These are phyloP conservation scores for Torulaspora microellipsoides DNA, from an alignment of 805 yeast species.

Conservation along the genomic window DNA sequence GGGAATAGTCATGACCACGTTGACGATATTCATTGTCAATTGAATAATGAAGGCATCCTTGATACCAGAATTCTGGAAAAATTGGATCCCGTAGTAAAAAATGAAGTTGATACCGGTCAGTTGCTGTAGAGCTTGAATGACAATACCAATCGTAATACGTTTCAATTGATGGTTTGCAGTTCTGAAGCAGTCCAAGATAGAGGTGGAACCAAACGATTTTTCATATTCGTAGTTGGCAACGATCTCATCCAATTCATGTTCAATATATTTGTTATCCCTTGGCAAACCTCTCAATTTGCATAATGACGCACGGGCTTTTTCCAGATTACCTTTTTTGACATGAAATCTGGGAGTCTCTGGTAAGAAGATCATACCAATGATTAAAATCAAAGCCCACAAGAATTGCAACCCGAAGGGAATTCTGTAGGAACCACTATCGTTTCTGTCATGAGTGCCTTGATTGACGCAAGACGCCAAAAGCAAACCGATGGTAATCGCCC, in stretches of 20 bases:
- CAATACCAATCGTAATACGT: conserved; percentile 49
- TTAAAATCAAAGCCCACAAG: conserved; percentile 35
- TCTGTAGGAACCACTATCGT: conserved; percentile 51
- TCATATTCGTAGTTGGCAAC: conserved; percentile 60
- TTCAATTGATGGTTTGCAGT: conserved; percentile 55
- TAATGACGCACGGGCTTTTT: conserved; percentile 51
- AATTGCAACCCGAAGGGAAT: conserved; percentile 53
- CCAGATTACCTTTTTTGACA: conserved; percentile 44
- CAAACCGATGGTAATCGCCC: conserved; percentile 69
- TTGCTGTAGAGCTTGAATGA: conserved; percentile 63
- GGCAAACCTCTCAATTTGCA: conserved; percentile 53
- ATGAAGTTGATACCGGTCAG: conserved; percentile 64
- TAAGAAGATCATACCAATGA: conserved; percentile 50
- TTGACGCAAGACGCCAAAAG: conserved; percentile 35
- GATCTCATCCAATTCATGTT: conserved; percentile 53
- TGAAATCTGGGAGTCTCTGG: conserved; percentile 69
- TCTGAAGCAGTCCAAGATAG: conserved; percentile 60
- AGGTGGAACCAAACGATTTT: conserved; percentile 55
- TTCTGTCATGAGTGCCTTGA: conserved; percentile 37
- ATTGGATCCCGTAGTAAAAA: conserved; percentile 62
- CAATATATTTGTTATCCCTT: conserved; percentile 49
- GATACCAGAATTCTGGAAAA: conserved; percentile 58
- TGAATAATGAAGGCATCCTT: conserved; percentile 55
- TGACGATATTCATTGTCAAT: conserved; percentile 55
- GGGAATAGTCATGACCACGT: conserved; percentile 52